Percentiles rank a stretch among this genome's conserved stretches.
phyloP scores from a whole-genome alignment of 768 basidiomycete genomes.

The Coprinopsis strossmayeri region DNA sequence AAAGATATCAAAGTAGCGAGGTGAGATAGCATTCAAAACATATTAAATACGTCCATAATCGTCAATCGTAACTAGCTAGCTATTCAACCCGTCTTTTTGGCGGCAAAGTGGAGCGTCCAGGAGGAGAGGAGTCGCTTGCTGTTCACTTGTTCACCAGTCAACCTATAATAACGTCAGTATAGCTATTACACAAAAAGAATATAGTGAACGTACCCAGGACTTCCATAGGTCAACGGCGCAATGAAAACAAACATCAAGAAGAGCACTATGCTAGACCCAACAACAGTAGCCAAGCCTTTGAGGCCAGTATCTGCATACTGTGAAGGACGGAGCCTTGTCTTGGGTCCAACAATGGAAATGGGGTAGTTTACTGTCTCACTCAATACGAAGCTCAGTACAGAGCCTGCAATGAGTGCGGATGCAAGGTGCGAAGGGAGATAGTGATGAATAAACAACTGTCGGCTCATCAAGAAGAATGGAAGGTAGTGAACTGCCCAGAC shows the following conservation, averaged over 20 bases:
- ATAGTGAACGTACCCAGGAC: conserved; percentile 73
- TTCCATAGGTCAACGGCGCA: conserved; percentile 90
- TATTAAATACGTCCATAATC: neutral
- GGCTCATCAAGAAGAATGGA: conserved; percentile 97
- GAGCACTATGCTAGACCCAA: conserved; percentile 50
- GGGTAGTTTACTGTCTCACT: conserved; percentile 92
- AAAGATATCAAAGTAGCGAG: too few relatives aligned
- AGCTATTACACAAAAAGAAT: conserved; percentile 6
- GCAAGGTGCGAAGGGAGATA: conserved; percentile 96
- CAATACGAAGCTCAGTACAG: conserved; percentile 84
- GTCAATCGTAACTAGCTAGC: too few relatives aligned
- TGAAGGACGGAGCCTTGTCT: conserved; percentile 45
- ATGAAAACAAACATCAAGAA: conserved; percentile 68
- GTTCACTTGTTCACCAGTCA: conserved; percentile 84
- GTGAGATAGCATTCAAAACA: neutral
- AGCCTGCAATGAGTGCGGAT: conserved; percentile 87
- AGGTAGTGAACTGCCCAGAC: conserved; percentile 95
- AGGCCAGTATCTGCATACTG: conserved; percentile 72
- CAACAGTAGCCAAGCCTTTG: conserved; percentile 64
- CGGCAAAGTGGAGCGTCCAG: conserved; percentile 94
- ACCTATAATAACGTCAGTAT: conserved; percentile 34
- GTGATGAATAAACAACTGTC: conserved; percentile 96
- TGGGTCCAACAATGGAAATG: conserved; percentile 68
- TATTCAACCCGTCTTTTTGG: conserved; percentile 49
- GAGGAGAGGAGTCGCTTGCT: conserved; percentile 73